Percentiles rank a stretch among this genome's conserved stretches.
These are phyloP conservation scores for Pseudonitzschia multiseries DNA, from an alignment of 108 stramenopile species.

Conservation along the genomic window DNA sequence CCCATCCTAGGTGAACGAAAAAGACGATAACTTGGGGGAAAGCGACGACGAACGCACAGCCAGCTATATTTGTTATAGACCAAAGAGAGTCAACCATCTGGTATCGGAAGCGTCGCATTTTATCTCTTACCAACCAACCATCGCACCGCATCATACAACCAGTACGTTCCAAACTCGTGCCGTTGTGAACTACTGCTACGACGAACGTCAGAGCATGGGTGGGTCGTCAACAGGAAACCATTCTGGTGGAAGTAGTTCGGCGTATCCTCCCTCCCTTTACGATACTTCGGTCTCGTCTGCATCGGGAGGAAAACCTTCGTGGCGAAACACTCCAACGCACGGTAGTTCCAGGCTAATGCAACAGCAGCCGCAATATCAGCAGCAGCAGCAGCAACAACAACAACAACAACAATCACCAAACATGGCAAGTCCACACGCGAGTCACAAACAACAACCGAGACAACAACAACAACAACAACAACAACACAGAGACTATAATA, in stretches of 20 bases:
- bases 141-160: too few species aligned
- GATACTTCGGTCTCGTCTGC: conserved; percentile 21
- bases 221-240: not conserved
- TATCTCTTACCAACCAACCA: too few species aligned
- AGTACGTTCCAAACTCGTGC: too few species aligned
- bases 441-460: conserved; percentile 9
- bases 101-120: too few species aligned
- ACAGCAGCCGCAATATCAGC: too few species aligned
- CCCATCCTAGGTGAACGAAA: too few species aligned
- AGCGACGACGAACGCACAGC: too few species aligned
- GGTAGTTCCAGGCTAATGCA: not conserved
- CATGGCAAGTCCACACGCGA: not conserved
- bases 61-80: too few species aligned
- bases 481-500: conserved; percentile 5
- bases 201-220: not conserved
- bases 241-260: conserved; percentile 16
- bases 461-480: conserved; percentile 23
- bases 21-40: too few species aligned
- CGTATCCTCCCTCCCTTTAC: conserved; percentile 20
- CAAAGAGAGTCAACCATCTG: too few species aligned
- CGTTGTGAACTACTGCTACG: too few species aligned
- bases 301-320: not conserved
- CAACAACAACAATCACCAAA: conserved; percentile 11
- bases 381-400: too few species aligned
- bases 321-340: not conserved